Evolutionary conservation across 2,329 filamentous ascomycete genomes (phyloP), one percentile per base, ranked within the genome.

Genomic region (Triangularia setosa): DNA sequence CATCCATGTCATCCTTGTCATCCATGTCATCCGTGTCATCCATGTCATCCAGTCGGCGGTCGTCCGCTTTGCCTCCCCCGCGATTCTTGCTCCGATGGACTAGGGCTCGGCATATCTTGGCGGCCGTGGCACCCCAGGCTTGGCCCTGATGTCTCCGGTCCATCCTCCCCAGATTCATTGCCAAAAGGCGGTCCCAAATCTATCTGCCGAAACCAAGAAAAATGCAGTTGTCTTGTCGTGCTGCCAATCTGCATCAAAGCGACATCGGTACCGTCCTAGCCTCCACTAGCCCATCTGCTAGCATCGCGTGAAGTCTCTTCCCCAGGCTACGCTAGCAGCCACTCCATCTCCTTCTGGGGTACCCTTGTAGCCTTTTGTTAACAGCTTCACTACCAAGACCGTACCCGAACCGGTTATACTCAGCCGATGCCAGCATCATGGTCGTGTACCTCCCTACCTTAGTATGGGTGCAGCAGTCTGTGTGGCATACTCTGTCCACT

Each of bases 181-280:
- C 25, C 53, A 33, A 16, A 56, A 14, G 14, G 56, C 55, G 62
- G 62, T 28, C 54, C 62, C 58, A 68, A 62, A 63, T 40, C 52
- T 63, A 68, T 65, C 64, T 68, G 66, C 66, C 64, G 66, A 66
- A 53, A 30, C 25, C 58, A 53, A 53, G 24, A 18, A 60, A 60
- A 16, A 55, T 27, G 21, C 16, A 24, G 8, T 11, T n/a, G 35
- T 48, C 14, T 40, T 40, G 40, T 59, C n/a, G 57, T 40, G 30
- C 28, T 59, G 57, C 21, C 24, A 52, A 40, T 30, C 54, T 54
- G 56, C 25, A 54, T 16, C 21, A 52, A 25, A 16, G 30, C 25
- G 18, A 14, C 53, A 21, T 25, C 21, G 28, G 56, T 63, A 55
- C 11, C 8, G 14, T 44, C 16, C 24, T 35, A 60, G 23, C 44